Evolutionary conservation across 441 rosid species (phyloP).

Genomic region (Pelargonium cotyledonis): DNA sequence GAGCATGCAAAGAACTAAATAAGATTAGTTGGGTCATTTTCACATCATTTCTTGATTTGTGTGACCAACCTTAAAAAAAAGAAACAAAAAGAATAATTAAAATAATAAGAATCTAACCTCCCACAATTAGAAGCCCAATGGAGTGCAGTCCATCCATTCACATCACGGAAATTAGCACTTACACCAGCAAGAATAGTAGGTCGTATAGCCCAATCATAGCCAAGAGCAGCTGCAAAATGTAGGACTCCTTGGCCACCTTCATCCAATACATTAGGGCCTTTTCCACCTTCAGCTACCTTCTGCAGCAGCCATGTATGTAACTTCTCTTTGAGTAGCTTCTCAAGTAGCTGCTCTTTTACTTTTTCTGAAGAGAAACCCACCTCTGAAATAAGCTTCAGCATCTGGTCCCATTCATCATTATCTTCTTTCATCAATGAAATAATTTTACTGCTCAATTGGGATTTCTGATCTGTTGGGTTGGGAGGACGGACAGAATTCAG

Average conservation of each 20-base stretch:
- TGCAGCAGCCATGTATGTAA: constrained; percentile 70
- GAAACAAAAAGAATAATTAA: not conserved
- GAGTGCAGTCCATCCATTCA: constrained; percentile 95
- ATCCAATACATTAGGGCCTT: constrained; percentile 72
- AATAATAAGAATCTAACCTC: constrained; percentile 39
- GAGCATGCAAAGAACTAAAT: too few relatives aligned
- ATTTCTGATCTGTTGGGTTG: constrained; percentile 29
- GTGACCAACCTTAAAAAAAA: not conserved
- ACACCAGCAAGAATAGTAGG: constrained; percentile 77
- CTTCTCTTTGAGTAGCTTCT: constrained; percentile 66
- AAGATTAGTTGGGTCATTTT: too few relatives aligned
- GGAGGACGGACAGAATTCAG: constrained; percentile 27
- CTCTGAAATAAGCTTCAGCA: constrained; percentile 34
- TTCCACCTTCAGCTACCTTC: constrained; percentile 71
- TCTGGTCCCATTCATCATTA: constrained; percentile 50
- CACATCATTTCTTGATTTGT: too few relatives aligned
- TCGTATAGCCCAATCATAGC: constrained; percentile 86
- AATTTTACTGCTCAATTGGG: constrained; percentile 50
- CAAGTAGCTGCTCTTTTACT: constrained; percentile 47
- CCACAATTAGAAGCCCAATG: constrained; percentile 96
- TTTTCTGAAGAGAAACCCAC: constrained; percentile 37
- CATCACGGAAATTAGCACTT: constrained; percentile 78
- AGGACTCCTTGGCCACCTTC: constrained; percentile 85
- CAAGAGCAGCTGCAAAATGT: constrained; percentile 90
- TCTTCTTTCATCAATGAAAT: constrained; percentile 57